phyloP scores from a whole-genome alignment of 495 filamentous ascomycete genomes.

The Sporormia fimetaria region DNA sequence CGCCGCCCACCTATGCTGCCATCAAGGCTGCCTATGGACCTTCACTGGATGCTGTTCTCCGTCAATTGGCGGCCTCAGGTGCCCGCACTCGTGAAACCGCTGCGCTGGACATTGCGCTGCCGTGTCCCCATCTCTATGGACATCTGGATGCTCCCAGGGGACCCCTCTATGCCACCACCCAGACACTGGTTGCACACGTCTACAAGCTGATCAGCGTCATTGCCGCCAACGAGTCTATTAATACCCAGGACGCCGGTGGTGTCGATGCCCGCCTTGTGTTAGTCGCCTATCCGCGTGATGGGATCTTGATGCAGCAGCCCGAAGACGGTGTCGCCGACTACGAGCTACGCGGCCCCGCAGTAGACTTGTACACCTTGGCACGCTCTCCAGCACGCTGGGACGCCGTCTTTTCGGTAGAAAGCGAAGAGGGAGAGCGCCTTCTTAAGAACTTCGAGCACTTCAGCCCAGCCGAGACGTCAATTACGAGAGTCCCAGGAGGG shows the following conservation, averaged over 20 bases:
- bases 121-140: conserved; percentile 42
- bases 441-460: conserved; percentile 26
- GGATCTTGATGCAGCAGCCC: conserved; percentile 31
- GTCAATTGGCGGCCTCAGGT: conserved; percentile 30
- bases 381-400: conserved; percentile 55
- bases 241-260: conserved; percentile 56
- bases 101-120: conserved; percentile 44
- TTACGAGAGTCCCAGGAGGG: conserved; percentile 37
- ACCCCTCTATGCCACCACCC: conserved; percentile 48
- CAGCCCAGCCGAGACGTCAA: conserved; percentile 29
- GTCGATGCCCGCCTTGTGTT: conserved; percentile 70
- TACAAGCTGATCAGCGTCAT: conserved; percentile 67
- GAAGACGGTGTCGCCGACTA: conserved; percentile 21
- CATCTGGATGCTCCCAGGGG: conserved; percentile 37
- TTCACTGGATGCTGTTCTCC: conserved; percentile 41
- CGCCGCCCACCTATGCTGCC: conserved; percentile 34
- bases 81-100: conserved; percentile 21
- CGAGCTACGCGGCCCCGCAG: conserved; percentile 42
- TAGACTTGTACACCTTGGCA: conserved; percentile 41
- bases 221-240: conserved; percentile 47
- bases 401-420: conserved; percentile 53
- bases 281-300: conserved; percentile 44
- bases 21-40: conserved; percentile 48
- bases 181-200: conserved; percentile 59
- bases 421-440: conserved; percentile 42